A percentile compares a stretch with the other conserved stretches of the same genome.
phyloP scores from a whole-genome alignment of 2,329 filamentous ascomycete species.

The Intubia oerlemansii region DNA sequence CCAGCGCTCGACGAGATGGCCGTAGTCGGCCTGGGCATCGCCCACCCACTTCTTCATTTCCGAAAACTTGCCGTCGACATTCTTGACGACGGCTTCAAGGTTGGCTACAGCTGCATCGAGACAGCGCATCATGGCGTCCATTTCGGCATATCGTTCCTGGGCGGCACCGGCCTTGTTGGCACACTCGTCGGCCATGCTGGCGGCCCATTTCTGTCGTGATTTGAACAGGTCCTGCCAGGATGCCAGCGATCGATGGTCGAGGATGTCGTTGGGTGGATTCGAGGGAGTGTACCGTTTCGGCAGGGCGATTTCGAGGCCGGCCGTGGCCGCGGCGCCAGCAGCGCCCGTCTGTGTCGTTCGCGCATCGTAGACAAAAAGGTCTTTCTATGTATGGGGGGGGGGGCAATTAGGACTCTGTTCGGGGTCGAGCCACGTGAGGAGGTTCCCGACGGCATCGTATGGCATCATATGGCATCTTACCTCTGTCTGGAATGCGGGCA shows the following conservation, averaged over 20 bases:
- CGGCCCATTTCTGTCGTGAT: slow-evolving; percentile 60
- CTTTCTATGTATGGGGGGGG: slow-evolving; percentile 32
- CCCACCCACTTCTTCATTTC: slow-evolving; percentile 51
- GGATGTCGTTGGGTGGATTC: slow-evolving; percentile 61
- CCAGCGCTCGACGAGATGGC: slow-evolving; percentile 40
- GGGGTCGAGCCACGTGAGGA: no score
- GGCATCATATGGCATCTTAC: no score
- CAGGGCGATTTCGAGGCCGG: slow-evolving; percentile 24
- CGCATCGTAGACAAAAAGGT: slow-evolving; percentile 85
- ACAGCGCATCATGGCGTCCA: slow-evolving; percentile 56
- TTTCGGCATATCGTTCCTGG: slow-evolving; percentile 47
- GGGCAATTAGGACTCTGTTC: neutral
- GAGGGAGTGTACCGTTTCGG: slow-evolving; percentile 36
- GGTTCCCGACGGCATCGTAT: no score
- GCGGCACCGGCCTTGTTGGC: slow-evolving; percentile 38
- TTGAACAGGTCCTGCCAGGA: slow-evolving; percentile 83
- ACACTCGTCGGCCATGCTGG: slow-evolving; percentile 47
- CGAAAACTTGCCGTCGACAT: slow-evolving; percentile 49
- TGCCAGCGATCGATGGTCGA: slow-evolving; percentile 56
- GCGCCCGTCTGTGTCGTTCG: slow-evolving; percentile 41
- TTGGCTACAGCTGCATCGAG: slow-evolving; percentile 75
- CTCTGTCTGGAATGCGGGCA: slow-evolving; percentile 54
- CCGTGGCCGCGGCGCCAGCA: slow-evolving; percentile 19
- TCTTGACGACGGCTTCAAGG: slow-evolving; percentile 51
- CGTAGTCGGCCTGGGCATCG: slow-evolving; percentile 45